Evolutionary conservation across 2,329 filamentous ascomycete species (phyloP).

Genomic region (Bipolaris bicolor): DNA sequence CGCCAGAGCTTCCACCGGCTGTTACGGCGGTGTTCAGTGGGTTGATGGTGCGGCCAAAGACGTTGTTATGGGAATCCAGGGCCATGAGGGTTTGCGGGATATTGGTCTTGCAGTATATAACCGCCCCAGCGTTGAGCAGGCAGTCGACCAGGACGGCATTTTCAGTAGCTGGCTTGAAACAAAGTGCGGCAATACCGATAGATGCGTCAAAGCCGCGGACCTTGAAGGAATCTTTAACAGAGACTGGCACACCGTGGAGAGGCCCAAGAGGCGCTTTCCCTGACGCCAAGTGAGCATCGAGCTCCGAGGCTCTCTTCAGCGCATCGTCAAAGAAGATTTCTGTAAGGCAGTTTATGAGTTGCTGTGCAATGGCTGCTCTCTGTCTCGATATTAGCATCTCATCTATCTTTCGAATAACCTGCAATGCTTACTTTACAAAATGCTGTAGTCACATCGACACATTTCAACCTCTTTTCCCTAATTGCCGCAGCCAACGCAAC

Average conservation of each 20-base stretch:
- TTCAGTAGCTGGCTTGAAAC: conserved; percentile 50
- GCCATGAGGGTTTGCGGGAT: conserved; percentile 62
- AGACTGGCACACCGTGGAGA: conserved; percentile 57
- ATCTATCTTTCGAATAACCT: neutral
- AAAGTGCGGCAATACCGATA: conserved; percentile 52
- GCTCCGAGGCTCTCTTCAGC: conserved; percentile 40
- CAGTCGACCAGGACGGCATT: conserved; percentile 53
- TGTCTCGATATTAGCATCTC: conserved; percentile 16
- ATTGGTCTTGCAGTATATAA: conserved; percentile 62
- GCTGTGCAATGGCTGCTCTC: conserved; percentile 56
- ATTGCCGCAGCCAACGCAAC: conserved; percentile 49
- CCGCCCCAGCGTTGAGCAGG: conserved; percentile 55
- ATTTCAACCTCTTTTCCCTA: conserved; percentile 41
- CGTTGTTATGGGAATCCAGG: conserved; percentile 60
- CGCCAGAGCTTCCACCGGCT: conserved; percentile 60
- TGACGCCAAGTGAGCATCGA: conserved; percentile 51
- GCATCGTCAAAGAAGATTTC: conserved; percentile 49
- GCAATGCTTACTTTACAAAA: conserved; percentile 51
- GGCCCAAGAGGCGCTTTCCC: conserved; percentile 52
- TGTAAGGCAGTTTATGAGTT: conserved; percentile 52
- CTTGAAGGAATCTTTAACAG: conserved; percentile 58
- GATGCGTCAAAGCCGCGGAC: conserved; percentile 54
- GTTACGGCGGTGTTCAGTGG: conserved; percentile 56
- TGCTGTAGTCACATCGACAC: conserved; percentile 49
- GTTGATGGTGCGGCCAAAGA: conserved; percentile 56